Evolutionary conservation across 176 grass and related monocot genomes (phyloP).

Genomic region (Musa beccarii): DNA sequence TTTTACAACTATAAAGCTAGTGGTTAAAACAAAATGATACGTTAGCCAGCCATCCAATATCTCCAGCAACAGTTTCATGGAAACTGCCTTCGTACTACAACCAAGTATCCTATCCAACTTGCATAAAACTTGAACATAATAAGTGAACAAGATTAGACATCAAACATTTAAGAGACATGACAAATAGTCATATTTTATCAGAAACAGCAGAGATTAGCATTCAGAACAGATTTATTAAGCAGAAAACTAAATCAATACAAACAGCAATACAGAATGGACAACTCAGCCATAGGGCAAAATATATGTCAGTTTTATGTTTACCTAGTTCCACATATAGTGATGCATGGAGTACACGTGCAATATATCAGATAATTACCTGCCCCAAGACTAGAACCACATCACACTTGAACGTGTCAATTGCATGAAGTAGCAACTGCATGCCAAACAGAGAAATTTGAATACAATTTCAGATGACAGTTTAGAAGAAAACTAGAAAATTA

Average conservation of each 20-base stretch:
- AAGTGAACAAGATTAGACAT: no score
- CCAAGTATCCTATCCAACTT: neutral
- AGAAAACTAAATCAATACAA: neutral
- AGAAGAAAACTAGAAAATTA: neutral
- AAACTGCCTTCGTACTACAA: neutral
- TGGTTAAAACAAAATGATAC: neutral
- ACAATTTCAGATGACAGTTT: constrained; percentile 1
- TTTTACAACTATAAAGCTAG: neutral
- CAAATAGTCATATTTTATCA: neutral
- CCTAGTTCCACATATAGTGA: neutral
- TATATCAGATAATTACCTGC: constrained; percentile 42
- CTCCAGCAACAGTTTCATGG: no score
- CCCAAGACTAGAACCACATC: constrained; percentile 87
- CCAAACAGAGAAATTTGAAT: constrained; percentile 12
- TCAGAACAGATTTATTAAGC: no score
- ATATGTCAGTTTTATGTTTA: neutral
- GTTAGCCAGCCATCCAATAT: neutral
- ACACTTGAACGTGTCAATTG: constrained; percentile 81
- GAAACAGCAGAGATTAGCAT: neutral
- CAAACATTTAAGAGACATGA: no score
- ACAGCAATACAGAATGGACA: neutral
- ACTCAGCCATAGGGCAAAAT: neutral
- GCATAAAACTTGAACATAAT: neutral
- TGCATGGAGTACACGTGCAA: no score
- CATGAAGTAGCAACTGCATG: constrained; percentile 74